Percentiles rank a stretch among this genome's conserved stretches.
These are phyloP conservation scores for Pouteria campechiana DNA, from an alignment of 179 eudicot species.

Conservation along the genomic window DNA sequence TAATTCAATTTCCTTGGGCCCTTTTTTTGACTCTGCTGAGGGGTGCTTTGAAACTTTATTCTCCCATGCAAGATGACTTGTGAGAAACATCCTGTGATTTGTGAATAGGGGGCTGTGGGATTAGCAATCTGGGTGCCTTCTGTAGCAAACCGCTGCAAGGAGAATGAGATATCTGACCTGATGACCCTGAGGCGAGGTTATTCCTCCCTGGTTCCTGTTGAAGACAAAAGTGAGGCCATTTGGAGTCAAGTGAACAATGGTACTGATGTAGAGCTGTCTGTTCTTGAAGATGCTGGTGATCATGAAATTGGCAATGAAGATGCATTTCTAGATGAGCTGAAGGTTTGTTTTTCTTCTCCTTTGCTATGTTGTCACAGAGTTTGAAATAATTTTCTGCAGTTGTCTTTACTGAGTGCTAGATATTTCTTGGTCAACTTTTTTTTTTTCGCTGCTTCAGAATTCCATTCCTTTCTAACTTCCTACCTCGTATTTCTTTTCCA, in stretches of 20 bases:
- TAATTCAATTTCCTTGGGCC: too few relatives aligned
- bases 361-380: background rate
- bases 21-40: too few relatives aligned
- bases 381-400: background rate
- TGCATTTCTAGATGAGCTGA: conserved; percentile 47
- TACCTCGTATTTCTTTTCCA: conserved; percentile 9
- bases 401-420: background rate
- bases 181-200: conserved; percentile 46
- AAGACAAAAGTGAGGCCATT: conserved; percentile 25
- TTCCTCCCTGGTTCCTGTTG: conserved; percentile 40
- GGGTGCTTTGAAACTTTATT: too few relatives aligned
- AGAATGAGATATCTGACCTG: conserved; percentile 37
- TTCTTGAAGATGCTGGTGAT: conserved; percentile 29
- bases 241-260: conserved; percentile 26
- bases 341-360: conserved; percentile 29
- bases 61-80: too few relatives aligned
- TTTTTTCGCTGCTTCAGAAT: background rate
- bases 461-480: too few relatives aligned
- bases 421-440: background rate
- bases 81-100: too few relatives aligned
- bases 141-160: conserved; percentile 57
- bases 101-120: conserved; percentile 90
- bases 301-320: conserved; percentile 47
- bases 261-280: conserved; percentile 63
- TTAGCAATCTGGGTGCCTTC: conserved; percentile 99